phyloP scores from a whole-genome alignment of 1,284 basidiomycete species.

The Ustilago esculenta region DNA sequence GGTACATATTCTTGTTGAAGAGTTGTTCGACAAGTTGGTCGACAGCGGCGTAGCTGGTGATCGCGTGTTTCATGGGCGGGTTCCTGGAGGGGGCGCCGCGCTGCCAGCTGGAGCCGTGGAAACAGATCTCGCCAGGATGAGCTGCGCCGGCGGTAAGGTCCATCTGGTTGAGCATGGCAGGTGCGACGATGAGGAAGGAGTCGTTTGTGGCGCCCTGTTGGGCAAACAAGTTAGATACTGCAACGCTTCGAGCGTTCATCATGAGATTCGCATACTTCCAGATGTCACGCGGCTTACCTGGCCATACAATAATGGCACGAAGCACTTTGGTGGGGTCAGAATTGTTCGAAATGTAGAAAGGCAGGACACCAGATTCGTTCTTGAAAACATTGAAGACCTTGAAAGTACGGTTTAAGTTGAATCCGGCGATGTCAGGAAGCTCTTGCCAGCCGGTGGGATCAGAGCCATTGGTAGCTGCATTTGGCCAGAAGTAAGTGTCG shows the following conservation, averaged over 20 bases:
- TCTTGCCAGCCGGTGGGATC: conserved; percentile 68
- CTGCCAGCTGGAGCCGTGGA: conserved; percentile 52
- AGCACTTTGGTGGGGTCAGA: conserved; percentile 39
- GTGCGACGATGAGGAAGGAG: conserved; percentile 35
- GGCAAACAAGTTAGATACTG: conserved; percentile 22
- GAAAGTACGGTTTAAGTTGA: conserved; percentile 46
- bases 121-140: conserved; percentile 28
- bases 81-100: conserved; percentile 43
- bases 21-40: conserved; percentile 52
- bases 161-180: conserved; percentile 35
- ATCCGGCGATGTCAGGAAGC: conserved; percentile 34
- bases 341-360: conserved; percentile 51
- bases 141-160: conserved; percentile 50
- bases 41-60: conserved; percentile 52
- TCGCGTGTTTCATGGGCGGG: conserved; percentile 37
- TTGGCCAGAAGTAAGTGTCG: conserved; percentile 17
- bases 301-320: conserved; percentile 45
- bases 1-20: conserved; percentile 49
- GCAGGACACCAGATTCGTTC: conserved; percentile 49
- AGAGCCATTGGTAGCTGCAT: conserved; percentile 24
- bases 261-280: conserved; percentile 62
- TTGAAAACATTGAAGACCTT: conserved; percentile 28
- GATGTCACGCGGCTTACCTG: conserved; percentile 57
- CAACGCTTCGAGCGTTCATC: conserved; percentile 45
- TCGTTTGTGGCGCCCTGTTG: conserved; percentile 32